Percentiles rank a stretch among this genome's conserved stretches.
Conservation (phyloP, 2,329 filamentous ascomycete genomes). For the Samsoniella hepiali region DNA sequence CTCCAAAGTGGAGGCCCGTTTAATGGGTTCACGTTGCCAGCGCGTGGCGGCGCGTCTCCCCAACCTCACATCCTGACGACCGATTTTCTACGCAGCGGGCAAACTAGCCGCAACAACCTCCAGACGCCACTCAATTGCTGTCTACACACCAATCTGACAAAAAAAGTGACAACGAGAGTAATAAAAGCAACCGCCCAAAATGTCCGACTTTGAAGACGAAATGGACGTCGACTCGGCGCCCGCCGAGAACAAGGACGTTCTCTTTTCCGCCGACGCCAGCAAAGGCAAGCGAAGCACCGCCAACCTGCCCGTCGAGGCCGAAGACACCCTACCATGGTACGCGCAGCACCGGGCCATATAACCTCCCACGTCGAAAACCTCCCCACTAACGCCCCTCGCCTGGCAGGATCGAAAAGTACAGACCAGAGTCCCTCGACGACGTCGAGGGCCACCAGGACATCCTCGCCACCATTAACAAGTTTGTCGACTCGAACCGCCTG, state of each 20-base stretch:
- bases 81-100: neutral
- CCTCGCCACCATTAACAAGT: slow-evolving; percentile 94
- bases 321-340: slow-evolving; percentile 91
- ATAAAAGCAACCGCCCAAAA: neutral
- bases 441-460: slow-evolving; percentile 98
- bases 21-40: slow-evolving; percentile 9
- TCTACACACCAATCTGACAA: neutral
- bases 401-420: slow-evolving; percentile 90
- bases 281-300: slow-evolving; percentile 92
- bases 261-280: slow-evolving; percentile 71
- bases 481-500: slow-evolving; percentile 88
- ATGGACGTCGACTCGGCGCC: slow-evolving; percentile 57
- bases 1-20: slow-evolving; percentile 11
- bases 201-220: slow-evolving; percentile 60
- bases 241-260: slow-evolving; percentile 45
- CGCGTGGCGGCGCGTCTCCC: slow-evolving; percentile 16
- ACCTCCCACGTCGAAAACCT: neutral
- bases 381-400: neutral
- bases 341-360: slow-evolving; percentile 19
- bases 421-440: slow-evolving; percentile 82
- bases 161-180: neutral
- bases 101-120: neutral
- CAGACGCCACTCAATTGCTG: neutral
- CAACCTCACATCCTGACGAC: neutral
- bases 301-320: slow-evolving; percentile 88